Conservation (phyloP, 441 rosid genomes). For the Pelargonium cotyledonis region DNA sequence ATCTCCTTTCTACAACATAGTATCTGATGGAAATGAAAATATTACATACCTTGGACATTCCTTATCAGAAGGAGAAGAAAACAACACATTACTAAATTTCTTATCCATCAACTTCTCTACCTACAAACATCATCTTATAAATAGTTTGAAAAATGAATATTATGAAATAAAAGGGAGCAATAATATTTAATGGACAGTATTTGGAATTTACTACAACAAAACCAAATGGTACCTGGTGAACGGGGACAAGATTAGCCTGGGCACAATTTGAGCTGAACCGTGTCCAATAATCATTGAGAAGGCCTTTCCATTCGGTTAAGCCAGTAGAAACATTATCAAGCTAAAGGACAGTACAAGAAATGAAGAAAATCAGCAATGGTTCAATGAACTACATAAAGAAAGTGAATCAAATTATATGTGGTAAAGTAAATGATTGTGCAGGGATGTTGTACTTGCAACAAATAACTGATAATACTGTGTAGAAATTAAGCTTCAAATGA, state of each 20-base stretch:
- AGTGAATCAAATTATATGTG: not conserved
- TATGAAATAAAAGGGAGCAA: conserved; percentile 6
- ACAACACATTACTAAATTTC: conserved; percentile 64
- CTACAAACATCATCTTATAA: conserved; percentile 34
- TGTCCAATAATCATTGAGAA: conserved; percentile 7
- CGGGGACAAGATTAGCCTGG: not conserved
- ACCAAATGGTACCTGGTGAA: conserved; percentile 30
- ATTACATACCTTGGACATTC: conserved; percentile 73
- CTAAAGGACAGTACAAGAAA: not conserved
- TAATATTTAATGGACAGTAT: conserved; percentile 15
- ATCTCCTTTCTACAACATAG: not conserved
- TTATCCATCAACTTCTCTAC: conserved; percentile 97
- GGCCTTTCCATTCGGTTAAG: conserved; percentile 4
- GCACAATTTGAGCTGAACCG: conserved; percentile 6
- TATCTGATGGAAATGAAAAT: conserved; percentile 4
- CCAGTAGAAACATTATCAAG: conserved; percentile 9
- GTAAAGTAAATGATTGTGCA: not conserved
- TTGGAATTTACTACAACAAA: conserved; percentile 18
- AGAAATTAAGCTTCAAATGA: not conserved
- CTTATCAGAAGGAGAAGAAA: conserved; percentile 74
- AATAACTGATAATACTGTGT: not conserved
- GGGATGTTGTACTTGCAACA: not conserved
- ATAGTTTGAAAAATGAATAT: conserved; percentile 10
- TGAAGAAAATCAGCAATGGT: not conserved
- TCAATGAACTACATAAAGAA: not conserved